phyloP scores from a whole-genome alignment of 306 rosid genomes.

The Sophora flavescens region DNA sequence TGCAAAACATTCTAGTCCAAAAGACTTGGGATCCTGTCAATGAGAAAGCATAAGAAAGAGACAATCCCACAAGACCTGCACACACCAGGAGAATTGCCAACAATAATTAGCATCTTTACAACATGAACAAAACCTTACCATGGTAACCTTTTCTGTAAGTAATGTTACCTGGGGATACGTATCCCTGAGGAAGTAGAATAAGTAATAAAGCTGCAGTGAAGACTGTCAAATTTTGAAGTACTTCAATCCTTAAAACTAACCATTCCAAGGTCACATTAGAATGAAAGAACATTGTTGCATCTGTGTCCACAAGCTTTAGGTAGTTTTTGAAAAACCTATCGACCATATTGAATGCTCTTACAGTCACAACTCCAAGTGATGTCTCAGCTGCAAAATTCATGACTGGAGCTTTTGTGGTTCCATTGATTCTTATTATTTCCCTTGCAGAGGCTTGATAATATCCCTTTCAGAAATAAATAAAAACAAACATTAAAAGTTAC shows the following conservation, averaged over 20 bases:
- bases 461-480: conserved; percentile 42
- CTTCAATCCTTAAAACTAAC: conserved; percentile 71
- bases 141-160: background rate
- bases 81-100: conserved; percentile 24
- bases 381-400: conserved; percentile 84
- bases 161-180: conserved; percentile 63
- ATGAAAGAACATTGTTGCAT: conserved; percentile 70
- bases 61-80: conserved; percentile 81
- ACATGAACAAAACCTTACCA: background rate
- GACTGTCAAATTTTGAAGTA: conserved; percentile 73
- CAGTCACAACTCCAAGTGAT: conserved; percentile 79
- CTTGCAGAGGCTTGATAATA: conserved; percentile 82
- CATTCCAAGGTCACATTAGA: conserved; percentile 75
- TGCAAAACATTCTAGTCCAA: conserved; percentile 61
- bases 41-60: conserved; percentile 76
- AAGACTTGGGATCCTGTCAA: conserved; percentile 55
- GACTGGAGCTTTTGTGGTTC: conserved; percentile 90
- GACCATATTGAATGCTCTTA: conserved; percentile 70
- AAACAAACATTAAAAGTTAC: background rate
- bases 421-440: conserved; percentile 82
- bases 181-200: conserved; percentile 67
- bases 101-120: background rate
- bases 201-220: conserved; percentile 70
- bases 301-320: conserved; percentile 71
- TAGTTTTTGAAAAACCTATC: conserved; percentile 66